Conservation (phyloP, 805 yeast species). For the Ogataea degrootiae region DNA sequence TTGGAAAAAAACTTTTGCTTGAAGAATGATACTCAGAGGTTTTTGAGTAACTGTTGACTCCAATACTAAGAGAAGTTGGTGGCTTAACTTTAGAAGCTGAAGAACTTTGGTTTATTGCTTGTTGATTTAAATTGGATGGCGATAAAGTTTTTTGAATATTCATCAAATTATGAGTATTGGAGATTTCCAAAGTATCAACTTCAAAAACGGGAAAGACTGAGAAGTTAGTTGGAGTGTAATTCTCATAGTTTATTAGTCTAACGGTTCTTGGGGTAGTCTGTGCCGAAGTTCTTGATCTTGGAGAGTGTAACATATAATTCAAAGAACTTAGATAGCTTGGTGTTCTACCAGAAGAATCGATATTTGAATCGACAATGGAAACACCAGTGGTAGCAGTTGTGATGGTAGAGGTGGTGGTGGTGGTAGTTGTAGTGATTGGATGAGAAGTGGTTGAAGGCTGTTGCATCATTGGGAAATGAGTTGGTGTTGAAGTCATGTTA, state of each 20-base stretch:
- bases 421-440: background rate
- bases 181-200: constrained; percentile 14
- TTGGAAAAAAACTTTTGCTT: too few species aligned
- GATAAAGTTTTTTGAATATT: background rate
- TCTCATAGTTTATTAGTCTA: constrained; percentile 15
- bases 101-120: background rate
- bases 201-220: constrained; percentile 20
- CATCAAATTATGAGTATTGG: constrained; percentile 10
- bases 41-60: too few species aligned
- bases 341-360: too few species aligned
- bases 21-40: too few species aligned
- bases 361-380: too few species aligned
- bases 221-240: constrained; percentile 17
- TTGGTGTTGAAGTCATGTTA: too few species aligned
- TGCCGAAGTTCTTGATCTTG: constrained; percentile 8
- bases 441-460: too few species aligned
- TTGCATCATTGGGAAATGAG: too few species aligned
- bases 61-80: background rate
- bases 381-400: too few species aligned
- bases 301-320: background rate
- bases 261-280: constrained; percentile 19
- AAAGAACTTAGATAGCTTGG: background rate
- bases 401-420: too few species aligned
- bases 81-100: background rate
- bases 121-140: background rate